Evolutionary conservation across 2,329 filamentous ascomycete species (phyloP).

Genomic region (Sporothrix phasma): DNA sequence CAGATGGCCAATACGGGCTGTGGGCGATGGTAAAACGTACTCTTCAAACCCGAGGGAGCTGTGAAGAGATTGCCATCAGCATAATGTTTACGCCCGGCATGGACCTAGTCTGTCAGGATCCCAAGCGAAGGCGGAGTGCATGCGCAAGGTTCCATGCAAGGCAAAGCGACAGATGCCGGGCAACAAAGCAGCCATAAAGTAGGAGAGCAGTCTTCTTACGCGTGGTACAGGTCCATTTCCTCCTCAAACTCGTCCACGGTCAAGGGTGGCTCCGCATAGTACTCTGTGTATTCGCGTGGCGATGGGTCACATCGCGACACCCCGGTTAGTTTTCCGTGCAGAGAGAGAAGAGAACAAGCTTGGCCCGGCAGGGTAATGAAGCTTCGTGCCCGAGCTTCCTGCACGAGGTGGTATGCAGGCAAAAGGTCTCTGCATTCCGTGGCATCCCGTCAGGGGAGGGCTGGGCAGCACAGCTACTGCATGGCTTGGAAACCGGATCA

Average conservation of each 20-base stretch:
- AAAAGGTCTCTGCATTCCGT: neutral
- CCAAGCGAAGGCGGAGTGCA: neutral
- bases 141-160: neutral
- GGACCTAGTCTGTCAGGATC: neutral
- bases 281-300: slow-evolving; percentile 37
- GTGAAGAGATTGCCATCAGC: neutral
- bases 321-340: neutral
- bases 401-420: neutral
- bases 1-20: slow-evolving; percentile 33
- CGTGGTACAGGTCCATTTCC: slow-evolving; percentile 57
- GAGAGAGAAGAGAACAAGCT: neutral
- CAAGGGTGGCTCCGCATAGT: slow-evolving; percentile 69
- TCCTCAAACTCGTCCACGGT: slow-evolving; percentile 57
- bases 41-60: slow-evolving; percentile 15
- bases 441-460: neutral
- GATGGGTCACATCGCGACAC: neutral
- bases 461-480: neutral
- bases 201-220: slow-evolving; percentile 32
- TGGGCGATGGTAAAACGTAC: slow-evolving; percentile 24
- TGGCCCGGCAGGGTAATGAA: neutral
- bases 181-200: neutral
- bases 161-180: neutral
- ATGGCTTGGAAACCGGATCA: too few relatives aligned
- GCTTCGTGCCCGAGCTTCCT: neutral
- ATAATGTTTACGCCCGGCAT: neutral